Base-by-base conservation (phyloP, 345 rosid genomes). In the Eucalyptus caleyi region DNA sequence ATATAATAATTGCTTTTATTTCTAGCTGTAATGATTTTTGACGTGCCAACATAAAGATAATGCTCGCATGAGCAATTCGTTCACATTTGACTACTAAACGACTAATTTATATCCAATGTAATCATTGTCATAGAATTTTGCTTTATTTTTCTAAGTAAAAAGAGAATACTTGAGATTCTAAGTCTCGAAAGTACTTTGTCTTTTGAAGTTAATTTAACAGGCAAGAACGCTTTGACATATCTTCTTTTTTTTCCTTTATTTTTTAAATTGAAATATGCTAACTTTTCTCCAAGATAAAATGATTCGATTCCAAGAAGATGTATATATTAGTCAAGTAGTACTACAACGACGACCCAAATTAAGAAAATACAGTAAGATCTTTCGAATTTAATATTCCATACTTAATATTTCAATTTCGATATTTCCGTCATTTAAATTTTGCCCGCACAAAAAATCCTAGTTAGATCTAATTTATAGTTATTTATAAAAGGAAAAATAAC, bases 371-470 rank as follows among this genome's bases (percentile, higher is more conserved):
- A 6, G 2, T 18, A 34, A 72, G 4, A 18, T 19, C 13, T 10
- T 34, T 5, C 7, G 0, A 1, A 10, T 72, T 34, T 34, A 23
- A 72, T 34, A 72, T 18, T 19, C 15, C 0, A 34, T 6, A 18
- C 13, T 3, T 5, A 0, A 69, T 69, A 8, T 32, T 69, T 69
- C 24, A 16, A 69, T 65, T 65, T 65, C 7, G 3, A 14, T 0
- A 15, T 32, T 32, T 32, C 24, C 42, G 0, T 32, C 24, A 0
- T 34, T 69, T 69, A 16, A 69, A 34, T 32, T 69, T 69, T 18
- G 44, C 42, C 42, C 0, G 6, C 9, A 27, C 8, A 13, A 27
- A 27, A 1, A 6, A 12, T 4, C 34, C 15, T 60, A 12, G 16
- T 60, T 62, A 62, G 7, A 60, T 60, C 7, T 27, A 60, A 60